Conservation (phyloP, 2,329 filamentous ascomycete species). For the Aspergillus sp. region DNA sequence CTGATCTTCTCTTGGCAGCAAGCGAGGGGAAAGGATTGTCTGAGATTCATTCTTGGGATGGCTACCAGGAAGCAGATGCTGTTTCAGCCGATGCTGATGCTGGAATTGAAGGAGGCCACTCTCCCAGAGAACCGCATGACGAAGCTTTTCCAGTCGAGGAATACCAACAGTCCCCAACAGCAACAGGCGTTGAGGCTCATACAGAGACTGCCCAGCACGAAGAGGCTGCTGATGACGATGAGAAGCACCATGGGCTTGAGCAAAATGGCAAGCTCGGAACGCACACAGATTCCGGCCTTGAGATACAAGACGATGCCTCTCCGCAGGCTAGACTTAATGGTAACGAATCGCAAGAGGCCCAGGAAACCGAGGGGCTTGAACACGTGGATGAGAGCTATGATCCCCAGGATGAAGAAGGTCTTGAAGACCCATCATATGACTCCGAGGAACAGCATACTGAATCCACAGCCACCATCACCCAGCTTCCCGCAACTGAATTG, state of each 20-base stretch:
- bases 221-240: neutral
- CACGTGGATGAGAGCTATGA: neutral
- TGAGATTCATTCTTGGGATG: constrained; percentile 43
- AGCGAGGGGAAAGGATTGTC: constrained; percentile 58
- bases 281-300: neutral
- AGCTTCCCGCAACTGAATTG: neutral
- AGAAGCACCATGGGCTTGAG: neutral
- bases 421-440: neutral
- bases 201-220: neutral
- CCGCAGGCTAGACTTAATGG: too few relatives aligned
- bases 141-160: constrained; percentile 11
- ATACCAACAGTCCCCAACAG: constrained; percentile 6
- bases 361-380: neutral
- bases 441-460: neutral
- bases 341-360: neutral
- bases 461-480: neutral
- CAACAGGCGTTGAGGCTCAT: neutral
- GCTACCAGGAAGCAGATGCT: constrained; percentile 50
- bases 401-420: neutral
- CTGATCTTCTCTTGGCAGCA: constrained; percentile 51
- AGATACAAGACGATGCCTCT: neutral
- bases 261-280: neutral
- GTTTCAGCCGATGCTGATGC: constrained; percentile 14
- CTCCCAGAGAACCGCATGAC: constrained; percentile 14
- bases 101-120: constrained; percentile 10